Evolutionary conservation across 352 stramenopile genomes (phyloP).

Genomic region (Plasmopara viticola): DNA sequence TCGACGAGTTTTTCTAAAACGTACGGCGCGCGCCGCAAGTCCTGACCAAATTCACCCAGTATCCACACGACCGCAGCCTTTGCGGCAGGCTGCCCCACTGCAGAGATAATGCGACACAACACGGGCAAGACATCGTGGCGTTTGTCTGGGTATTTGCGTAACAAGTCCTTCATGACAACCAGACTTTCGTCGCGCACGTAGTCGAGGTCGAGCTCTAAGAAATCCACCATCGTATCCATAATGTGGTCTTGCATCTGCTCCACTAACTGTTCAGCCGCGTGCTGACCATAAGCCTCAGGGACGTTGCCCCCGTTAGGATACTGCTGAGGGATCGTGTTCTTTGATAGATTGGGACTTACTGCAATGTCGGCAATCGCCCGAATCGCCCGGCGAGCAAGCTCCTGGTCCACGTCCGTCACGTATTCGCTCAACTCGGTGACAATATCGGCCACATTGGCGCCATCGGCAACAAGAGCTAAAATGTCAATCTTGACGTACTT

Average conservation of each 20-base stretch:
- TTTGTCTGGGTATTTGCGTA: slow-evolving; percentile 95
- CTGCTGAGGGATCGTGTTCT: slow-evolving; percentile 31
- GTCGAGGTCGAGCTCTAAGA: slow-evolving; percentile 95
- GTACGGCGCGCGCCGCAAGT: slow-evolving; percentile 92
- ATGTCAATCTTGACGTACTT: slow-evolving; percentile 98
- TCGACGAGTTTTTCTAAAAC: slow-evolving; percentile 95
- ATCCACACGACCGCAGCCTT: slow-evolving; percentile 96
- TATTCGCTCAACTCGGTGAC: slow-evolving; percentile 97
- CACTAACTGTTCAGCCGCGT: slow-evolving; percentile 50
- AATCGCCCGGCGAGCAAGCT: slow-evolving; percentile 90
- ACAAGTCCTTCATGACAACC: slow-evolving; percentile 92
- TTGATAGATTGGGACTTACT: slow-evolving; percentile 67
- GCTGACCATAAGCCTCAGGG: slow-evolving; percentile 61
- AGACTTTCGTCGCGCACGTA: slow-evolving; percentile 96
- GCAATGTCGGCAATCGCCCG: slow-evolving; percentile 92
- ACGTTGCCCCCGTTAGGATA: slow-evolving; percentile 34
- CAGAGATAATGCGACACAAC: slow-evolving; percentile 62
- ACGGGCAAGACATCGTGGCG: slow-evolving; percentile 88
- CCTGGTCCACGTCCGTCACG: slow-evolving; percentile 91
- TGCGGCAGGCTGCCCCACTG: slow-evolving; percentile 72
- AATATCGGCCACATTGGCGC: slow-evolving; percentile 93
- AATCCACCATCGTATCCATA: slow-evolving; percentile 93
- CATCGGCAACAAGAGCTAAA: slow-evolving; percentile 92
- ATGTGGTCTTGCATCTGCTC: slow-evolving; percentile 81
- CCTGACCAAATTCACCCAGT: slow-evolving; percentile 94